Evolutionary conservation across 257 asterid genomes (phyloP).

Genomic region (Leonotis leonurus): DNA sequence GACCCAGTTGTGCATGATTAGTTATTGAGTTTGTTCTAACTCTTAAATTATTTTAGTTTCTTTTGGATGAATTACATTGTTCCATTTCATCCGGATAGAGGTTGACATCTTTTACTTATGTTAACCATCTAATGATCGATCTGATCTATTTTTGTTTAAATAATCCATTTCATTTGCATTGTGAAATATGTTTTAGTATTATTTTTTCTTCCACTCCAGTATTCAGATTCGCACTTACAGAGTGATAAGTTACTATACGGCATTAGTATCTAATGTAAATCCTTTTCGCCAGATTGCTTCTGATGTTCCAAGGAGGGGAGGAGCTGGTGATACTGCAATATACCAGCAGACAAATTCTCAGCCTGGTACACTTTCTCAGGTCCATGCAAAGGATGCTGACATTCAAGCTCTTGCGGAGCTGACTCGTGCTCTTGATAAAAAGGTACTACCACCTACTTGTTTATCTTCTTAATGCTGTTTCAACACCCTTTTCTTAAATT

Average conservation of each 20-base stretch:
- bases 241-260: conserved; percentile 1
- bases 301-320: conserved; percentile 32
- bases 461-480: no score
- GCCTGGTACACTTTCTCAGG: conserved; percentile 37
- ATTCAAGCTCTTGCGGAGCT: conserved; percentile 79
- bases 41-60: background rate
- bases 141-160: background rate
- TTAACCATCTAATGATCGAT: background rate
- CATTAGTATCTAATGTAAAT: conserved; percentile 12
- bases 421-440: conserved; percentile 86
- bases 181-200: background rate
- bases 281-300: conserved; percentile 47
- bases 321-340: conserved; percentile 32
- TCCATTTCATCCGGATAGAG: background rate
- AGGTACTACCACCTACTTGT: conserved; percentile 40
- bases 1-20: background rate
- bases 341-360: no score
- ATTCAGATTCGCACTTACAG: background rate
- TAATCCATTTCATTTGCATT: background rate
- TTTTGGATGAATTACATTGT: conserved; percentile 4
- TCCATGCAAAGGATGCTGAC: conserved; percentile 89
- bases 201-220: background rate
- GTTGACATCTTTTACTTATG: background rate
- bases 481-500: no score
- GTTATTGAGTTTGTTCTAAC: background rate